Evolutionary conservation across 495 filamentous ascomycete species (phyloP), one percentile per base, ranked within the genome.

Genomic region (Echria macrotheca): DNA sequence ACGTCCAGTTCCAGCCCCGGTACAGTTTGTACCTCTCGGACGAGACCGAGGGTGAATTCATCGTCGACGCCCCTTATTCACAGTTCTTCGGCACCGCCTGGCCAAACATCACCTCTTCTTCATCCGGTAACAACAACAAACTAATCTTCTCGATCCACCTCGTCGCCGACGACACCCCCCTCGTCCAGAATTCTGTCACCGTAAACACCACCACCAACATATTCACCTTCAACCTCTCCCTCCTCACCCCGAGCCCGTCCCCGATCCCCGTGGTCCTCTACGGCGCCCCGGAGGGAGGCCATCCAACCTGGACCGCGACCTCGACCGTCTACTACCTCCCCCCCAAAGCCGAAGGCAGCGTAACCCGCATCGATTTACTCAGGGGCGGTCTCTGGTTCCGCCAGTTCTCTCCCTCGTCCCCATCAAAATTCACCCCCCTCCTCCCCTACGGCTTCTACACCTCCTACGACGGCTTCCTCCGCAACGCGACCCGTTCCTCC

Each of bases 371-470:
- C 15, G 84, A 87, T 55, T 73, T 76, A 54, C 61, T 84, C 2
- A 71, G 76, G 46, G 80, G 81, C 21, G 81, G 75, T 0, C 53
- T 86, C 4, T 58, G 69, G 8, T 69, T 78, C 24, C 54, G 59
- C 11, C 72, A 65, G 19, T n/a, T n/a, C n/a, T n/a, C n/a, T n/a
- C 22, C 58, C 6, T 45, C 54, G 1, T 64, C 70, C 2, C 60
- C 45, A 9, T 56, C 63, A n/a, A 58, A 52, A 1, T 69, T 75
- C 49, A 57, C 64, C 1, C 69, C 81, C 0, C 49, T 86, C 14
- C 64, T 86, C 17, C 80, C 83, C 12, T 84, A 81, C 55, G 80
- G 81, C 24, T 83, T 75, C 65, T 87, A 84, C 60, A 74, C 77
- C 0, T 70, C 73, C 29, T 83, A 81, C 51, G 74, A 76, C 23